These are phyloP conservation scores for Przewalskia tangutica DNA, from an alignment of 257 asterid species.

Conservation along the genomic window DNA sequence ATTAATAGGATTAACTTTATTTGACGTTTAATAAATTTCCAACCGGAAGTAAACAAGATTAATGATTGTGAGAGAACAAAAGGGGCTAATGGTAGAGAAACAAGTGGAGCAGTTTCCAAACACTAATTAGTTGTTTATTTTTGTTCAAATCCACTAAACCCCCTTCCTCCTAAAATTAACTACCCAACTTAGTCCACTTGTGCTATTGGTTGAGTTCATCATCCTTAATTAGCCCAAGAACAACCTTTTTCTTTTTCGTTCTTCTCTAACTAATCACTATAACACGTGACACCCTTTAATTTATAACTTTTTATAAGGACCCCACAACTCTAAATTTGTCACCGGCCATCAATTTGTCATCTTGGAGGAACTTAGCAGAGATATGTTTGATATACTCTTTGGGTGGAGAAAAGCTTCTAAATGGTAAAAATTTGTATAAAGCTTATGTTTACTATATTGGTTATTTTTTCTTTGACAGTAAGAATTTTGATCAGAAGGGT, in stretches of 20 bases:
- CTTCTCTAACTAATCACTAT: background rate
- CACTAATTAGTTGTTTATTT: conserved; percentile 1
- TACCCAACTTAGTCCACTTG: conserved; percentile 11
- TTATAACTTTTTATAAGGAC: background rate
- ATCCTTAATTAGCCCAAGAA: background rate
- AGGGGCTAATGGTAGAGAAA: background rate
- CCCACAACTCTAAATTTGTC: background rate
- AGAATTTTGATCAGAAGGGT: conserved; percentile 38
- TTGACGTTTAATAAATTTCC: too few relatives aligned
- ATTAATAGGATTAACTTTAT: too few relatives aligned
- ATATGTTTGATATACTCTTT: conserved; percentile 50
- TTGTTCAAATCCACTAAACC: conserved; percentile 8
- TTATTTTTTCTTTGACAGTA: background rate
- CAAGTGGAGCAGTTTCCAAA: conserved; percentile 20
- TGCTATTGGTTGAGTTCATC: conserved; percentile 11
- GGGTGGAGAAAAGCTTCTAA: conserved; percentile 92
- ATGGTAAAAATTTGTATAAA: conserved; percentile 30
- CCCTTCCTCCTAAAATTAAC: conserved; percentile 19
- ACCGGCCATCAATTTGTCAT: background rate
- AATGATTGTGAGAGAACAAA: background rate
- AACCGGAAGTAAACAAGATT: background rate
- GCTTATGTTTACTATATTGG: background rate
- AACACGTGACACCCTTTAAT: background rate
- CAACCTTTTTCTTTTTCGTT: background rate
- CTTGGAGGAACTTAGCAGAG: background rate